Evolutionary conservation across 768 basidiomycete genomes (phyloP).

Genomic region (Tephrocybe sp.): DNA sequence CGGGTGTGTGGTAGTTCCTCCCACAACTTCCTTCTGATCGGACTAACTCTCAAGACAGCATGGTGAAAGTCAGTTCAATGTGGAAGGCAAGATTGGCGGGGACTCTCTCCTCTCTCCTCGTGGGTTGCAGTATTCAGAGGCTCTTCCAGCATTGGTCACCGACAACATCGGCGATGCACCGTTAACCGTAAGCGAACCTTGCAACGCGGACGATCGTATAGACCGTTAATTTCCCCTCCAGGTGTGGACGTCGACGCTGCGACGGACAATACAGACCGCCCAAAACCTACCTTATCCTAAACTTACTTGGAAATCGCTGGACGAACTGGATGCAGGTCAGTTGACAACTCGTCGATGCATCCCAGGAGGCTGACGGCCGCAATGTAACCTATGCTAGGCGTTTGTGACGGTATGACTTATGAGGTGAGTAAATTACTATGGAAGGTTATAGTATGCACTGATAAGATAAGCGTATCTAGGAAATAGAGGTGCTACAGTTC

Average conservation of each 20-base stretch:
- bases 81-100: slow-evolving; percentile 97
- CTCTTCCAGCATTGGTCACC: slow-evolving; percentile 83
- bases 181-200: slow-evolving; percentile 61
- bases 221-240: slow-evolving; percentile 26
- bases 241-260: slow-evolving; percentile 99
- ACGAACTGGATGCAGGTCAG: slow-evolving; percentile 92
- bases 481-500: slow-evolving; percentile 76
- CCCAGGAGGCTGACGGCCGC: no score
- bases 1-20: slow-evolving; percentile 57
- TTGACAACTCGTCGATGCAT: no score
- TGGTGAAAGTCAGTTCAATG: slow-evolving; percentile 96
- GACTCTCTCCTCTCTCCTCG: slow-evolving; percentile 85
- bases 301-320: slow-evolving; percentile 97
- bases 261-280: slow-evolving; percentile 90
- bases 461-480: slow-evolving; percentile 31
- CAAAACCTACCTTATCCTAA: slow-evolving; percentile 82
- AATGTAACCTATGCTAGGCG: slow-evolving; percentile 42
- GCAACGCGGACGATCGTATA: not conserved
- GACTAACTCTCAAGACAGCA: slow-evolving; percentile 54
- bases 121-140: slow-evolving; percentile 82
- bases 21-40: not conserved
- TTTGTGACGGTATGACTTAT: slow-evolving; percentile 99
- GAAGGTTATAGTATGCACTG: no score
- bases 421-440: slow-evolving; percentile 42
- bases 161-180: slow-evolving; percentile 90